These are phyloP conservation scores for Middelhovenomyces tepae DNA, from an alignment of 805 yeast species.

Conservation along the genomic window DNA sequence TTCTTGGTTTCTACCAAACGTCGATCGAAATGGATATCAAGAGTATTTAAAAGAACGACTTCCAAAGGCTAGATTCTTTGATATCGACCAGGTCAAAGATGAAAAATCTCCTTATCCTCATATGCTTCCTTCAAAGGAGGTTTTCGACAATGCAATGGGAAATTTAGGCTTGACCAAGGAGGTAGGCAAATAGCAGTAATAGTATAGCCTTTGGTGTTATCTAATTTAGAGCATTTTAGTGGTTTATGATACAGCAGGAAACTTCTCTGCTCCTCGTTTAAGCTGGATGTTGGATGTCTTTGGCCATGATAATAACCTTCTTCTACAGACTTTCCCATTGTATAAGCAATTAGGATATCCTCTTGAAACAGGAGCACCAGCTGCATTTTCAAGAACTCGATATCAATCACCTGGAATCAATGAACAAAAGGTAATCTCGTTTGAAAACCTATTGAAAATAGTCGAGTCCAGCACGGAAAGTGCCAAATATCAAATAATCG, in stretches of 20 bases:
- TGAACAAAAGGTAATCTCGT: constrained; percentile 48
- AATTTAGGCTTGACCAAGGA: too few relatives aligned
- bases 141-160: constrained; percentile 42
- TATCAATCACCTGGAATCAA: constrained; percentile 28
- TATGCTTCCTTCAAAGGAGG: constrained; percentile 64
- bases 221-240: too few relatives aligned
- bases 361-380: constrained; percentile 30
- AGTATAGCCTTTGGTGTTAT: too few relatives aligned
- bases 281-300: constrained; percentile 82
- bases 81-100: constrained; percentile 63
- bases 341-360: constrained; percentile 43
- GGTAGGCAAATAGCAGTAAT: too few relatives aligned
- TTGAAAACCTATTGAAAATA: constrained; percentile 54
- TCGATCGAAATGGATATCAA: constrained; percentile 42
- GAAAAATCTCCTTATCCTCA: constrained; percentile 65
- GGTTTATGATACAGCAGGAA: constrained; percentile 77
- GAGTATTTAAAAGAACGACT: constrained; percentile 55
- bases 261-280: constrained; percentile 83
- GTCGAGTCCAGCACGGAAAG: constrained; percentile 36
- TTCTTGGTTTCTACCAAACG: constrained; percentile 87
- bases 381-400: constrained; percentile 13
- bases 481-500: constrained; percentile 48
- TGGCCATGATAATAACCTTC: constrained; percentile 61
- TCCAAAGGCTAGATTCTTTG: constrained; percentile 63
- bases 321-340: constrained; percentile 59